Conservation (phyloP, 2,329 filamentous ascomycete species). For the Zasmidium cellare region DNA sequence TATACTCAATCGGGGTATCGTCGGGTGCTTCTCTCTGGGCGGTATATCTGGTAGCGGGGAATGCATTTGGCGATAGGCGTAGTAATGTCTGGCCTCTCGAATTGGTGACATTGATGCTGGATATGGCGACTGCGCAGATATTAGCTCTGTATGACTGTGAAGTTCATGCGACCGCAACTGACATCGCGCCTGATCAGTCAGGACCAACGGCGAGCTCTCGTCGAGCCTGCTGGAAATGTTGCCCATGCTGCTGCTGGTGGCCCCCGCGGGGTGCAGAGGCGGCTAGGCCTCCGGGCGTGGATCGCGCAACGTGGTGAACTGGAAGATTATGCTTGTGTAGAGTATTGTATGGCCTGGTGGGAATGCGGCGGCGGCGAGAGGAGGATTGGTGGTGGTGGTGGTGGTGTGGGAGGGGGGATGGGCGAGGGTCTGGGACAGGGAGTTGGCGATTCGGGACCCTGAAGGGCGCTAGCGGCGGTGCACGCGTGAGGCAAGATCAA, state of each 20-base stretch:
- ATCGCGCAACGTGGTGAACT: conserved; percentile 22
- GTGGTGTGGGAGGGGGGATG: not conserved
- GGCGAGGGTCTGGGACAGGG: not conserved
- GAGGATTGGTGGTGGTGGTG: not conserved
- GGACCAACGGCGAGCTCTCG: conserved; percentile 75
- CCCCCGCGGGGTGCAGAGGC: conserved; percentile 21
- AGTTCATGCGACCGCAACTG: conserved; percentile 43
- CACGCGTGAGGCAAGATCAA: not conserved
- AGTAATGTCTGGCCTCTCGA: conserved; percentile 74
- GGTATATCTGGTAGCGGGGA: conserved; percentile 75
- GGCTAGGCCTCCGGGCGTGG: conserved; percentile 16
- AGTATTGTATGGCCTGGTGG: not conserved
- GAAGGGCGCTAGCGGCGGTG: not conserved
- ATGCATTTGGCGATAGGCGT: conserved; percentile 80
- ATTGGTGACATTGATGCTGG: conserved; percentile 79
- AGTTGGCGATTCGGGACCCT: not conserved
- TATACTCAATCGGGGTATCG: conserved; percentile 77
- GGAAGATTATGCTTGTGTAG: conserved; percentile 12
- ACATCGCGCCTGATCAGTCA: conserved; percentile 93
- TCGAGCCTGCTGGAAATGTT: conserved; percentile 87
- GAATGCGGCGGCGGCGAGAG: not conserved
- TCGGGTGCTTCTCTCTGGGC: conserved; percentile 74
- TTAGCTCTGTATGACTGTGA: conserved; percentile 10
- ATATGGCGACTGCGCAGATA: conserved; percentile 72
- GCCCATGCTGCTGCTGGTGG: conserved; percentile 63